Evolutionary conservation across 352 stramenopile genomes (phyloP).

Genomic region (Phytophthora pluvialis): DNA sequence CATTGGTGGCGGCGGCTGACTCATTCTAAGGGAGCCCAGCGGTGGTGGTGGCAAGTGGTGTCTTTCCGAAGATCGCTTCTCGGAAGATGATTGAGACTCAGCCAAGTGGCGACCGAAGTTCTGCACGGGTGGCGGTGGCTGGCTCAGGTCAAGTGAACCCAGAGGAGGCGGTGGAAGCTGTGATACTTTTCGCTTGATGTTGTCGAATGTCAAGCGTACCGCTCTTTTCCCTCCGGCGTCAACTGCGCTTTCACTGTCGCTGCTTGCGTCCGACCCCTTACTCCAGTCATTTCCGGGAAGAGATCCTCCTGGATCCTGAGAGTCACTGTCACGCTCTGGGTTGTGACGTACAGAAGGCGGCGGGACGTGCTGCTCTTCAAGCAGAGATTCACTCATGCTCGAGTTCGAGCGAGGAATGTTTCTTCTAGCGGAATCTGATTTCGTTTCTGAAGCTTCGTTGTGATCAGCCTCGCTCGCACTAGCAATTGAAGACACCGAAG

Average conservation of each 20-base stretch:
- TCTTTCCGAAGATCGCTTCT: neutral
- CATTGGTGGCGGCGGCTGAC: constrained; percentile 44
- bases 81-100: constrained; percentile 17
- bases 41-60: constrained; percentile 40
- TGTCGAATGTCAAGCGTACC: constrained; percentile 24
- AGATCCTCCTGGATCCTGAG: neutral
- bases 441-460: constrained; percentile 3
- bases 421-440: neutral
- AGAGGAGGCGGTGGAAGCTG: constrained; percentile 46
- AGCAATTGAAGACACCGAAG: constrained; percentile 33
- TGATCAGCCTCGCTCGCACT: constrained; percentile 13
- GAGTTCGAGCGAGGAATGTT: constrained; percentile 16
- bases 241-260: constrained; percentile 2
- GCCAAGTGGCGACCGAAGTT: neutral
- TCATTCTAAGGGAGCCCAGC: constrained; percentile 53
- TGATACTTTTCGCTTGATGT: constrained; percentile 32
- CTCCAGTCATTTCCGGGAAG: neutral
- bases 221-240: neutral
- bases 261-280: constrained; percentile 15
- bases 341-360: neutral
- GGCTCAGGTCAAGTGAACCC: constrained; percentile 53
- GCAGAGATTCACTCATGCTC: constrained; percentile 19
- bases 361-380: constrained; percentile 13
- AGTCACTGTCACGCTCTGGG: neutral
- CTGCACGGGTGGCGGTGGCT: constrained; percentile 42